A percentile compares a stretch with the other conserved stretches of the same genome.
Evolutionary conservation across 169 alveolate species (phyloP).

Genomic region (Perkinsus chesapeaki): DNA sequence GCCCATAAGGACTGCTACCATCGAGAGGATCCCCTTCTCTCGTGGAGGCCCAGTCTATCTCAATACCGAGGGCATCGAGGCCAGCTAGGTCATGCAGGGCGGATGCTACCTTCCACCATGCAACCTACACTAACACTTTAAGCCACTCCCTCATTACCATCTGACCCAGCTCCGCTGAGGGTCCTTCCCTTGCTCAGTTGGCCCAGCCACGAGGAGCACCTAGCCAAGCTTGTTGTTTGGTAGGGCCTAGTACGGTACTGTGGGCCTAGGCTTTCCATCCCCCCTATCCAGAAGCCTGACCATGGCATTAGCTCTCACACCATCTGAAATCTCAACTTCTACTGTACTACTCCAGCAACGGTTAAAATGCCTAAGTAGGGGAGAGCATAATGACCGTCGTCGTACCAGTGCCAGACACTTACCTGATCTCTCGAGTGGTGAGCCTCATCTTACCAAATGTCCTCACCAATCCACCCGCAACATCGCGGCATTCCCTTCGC

Average conservation of each 20-base stretch:
- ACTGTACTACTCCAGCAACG: neutral
- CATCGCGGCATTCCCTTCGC: neutral
- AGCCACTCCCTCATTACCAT: neutral
- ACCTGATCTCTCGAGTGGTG: neutral
- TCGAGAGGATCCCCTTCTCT: neutral
- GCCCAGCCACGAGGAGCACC: neutral
- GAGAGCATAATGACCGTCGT: neutral
- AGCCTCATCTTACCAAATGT: neutral
- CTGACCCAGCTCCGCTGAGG: neutral
- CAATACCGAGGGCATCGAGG: neutral
- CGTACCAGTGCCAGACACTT: neutral
- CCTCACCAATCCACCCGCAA: neutral
- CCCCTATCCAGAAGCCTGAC: neutral
- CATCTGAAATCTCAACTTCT: neutral
- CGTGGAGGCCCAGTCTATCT: neutral
- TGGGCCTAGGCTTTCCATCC: neutral
- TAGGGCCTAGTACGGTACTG: neutral
- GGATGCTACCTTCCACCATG: neutral
- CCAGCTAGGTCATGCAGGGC: neutral
- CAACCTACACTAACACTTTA: neutral
- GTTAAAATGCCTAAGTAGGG: neutral
- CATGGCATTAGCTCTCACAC: neutral
- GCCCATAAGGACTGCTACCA: neutral
- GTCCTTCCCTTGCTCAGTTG: neutral
- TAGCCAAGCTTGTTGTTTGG: neutral